Evolutionary conservation across 2,329 filamentous ascomycete genomes (phyloP).

Genomic region (Colletotrichum incanum): DNA sequence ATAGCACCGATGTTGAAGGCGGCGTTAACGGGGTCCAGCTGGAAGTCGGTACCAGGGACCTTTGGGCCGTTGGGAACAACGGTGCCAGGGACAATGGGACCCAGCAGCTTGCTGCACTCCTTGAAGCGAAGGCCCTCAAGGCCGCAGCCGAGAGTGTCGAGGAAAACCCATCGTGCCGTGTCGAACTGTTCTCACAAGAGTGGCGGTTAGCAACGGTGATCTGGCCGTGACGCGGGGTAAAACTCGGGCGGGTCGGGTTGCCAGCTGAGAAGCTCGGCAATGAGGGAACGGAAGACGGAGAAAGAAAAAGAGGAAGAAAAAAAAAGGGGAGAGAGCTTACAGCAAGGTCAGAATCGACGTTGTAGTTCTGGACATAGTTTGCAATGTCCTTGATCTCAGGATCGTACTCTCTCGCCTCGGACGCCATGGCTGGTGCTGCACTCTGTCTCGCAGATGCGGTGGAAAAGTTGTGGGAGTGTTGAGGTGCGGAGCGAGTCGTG

Average conservation of each 20-base stretch:
- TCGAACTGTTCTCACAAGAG: conserved; percentile 76
- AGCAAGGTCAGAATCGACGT: conserved; percentile 91
- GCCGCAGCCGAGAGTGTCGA: conserved; percentile 97
- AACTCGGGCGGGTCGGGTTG: conserved; percentile 11
- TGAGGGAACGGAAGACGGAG: not conserved
- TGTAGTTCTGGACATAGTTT: conserved; percentile 92
- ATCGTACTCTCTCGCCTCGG: conserved; percentile 79
- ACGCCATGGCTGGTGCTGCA: conserved; percentile 66
- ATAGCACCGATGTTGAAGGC: conserved; percentile 99
- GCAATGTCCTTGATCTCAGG: conserved; percentile 96
- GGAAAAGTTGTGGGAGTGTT: conserved; percentile 62
- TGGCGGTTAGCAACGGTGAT: conserved; percentile 50
- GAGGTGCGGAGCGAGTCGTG: conserved; percentile 53
- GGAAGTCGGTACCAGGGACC: conserved; percentile 92
- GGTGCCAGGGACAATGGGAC: conserved; percentile 91
- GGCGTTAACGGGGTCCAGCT: conserved; percentile 94
- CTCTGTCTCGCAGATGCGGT: conserved; percentile 65
- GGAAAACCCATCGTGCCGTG: conserved; percentile 95
- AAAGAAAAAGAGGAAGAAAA: not conserved
- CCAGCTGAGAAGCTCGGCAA: not conserved
- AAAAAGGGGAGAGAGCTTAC: conserved; percentile 69
- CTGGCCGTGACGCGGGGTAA: conserved; percentile 44
- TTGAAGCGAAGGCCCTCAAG: conserved; percentile 96
- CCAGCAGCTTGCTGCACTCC: conserved; percentile 95
- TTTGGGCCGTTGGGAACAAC: conserved; percentile 92